These are phyloP conservation scores for Tricharina praecox DNA, from an alignment of 495 filamentous ascomycete genomes.

Conservation along the genomic window DNA sequence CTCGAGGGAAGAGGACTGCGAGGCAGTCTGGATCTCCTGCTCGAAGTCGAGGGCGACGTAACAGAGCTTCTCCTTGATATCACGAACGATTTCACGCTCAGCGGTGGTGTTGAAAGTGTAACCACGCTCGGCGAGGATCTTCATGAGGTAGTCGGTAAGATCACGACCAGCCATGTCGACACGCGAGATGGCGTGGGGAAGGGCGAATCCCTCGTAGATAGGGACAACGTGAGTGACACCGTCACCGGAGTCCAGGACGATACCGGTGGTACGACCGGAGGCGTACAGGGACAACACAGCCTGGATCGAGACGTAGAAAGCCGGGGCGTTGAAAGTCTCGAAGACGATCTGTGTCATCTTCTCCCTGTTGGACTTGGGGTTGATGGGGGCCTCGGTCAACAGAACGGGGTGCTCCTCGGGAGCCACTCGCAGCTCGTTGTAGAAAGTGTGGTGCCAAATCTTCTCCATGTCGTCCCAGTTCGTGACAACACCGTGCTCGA, in stretches of 20 bases:
- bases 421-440: slow-evolving; percentile 87
- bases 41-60: slow-evolving; percentile 95
- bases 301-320: slow-evolving; percentile 91
- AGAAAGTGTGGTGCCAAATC: slow-evolving; percentile 85
- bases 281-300: slow-evolving; percentile 93
- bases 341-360: slow-evolving; percentile 95
- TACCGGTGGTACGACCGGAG: slow-evolving; percentile 87
- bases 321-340: slow-evolving; percentile 96
- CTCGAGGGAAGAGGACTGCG: slow-evolving; percentile 92
- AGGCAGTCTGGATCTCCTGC: slow-evolving; percentile 99
- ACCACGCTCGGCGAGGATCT: slow-evolving; percentile 76
- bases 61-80: slow-evolving; percentile 87
- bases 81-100: slow-evolving; percentile 91
- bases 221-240: slow-evolving; percentile 95
- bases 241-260: slow-evolving; percentile 89
- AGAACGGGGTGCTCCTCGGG: slow-evolving; percentile 98
- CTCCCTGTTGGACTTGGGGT: slow-evolving; percentile 89
- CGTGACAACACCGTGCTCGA: slow-evolving; percentile 96
- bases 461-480: slow-evolving; percentile 99
- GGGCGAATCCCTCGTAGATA: slow-evolving; percentile 94
- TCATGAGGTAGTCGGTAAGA: slow-evolving; percentile 90
- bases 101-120: slow-evolving; percentile 94
- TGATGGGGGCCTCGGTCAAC: slow-evolving; percentile 90
- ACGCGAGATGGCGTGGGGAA: slow-evolving; percentile 80
- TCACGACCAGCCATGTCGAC: slow-evolving; percentile 98